Percentiles rank a stretch among this genome's conserved stretches.
Conservation (phyloP, 169 alveolate species). For the Hepatocystis sp. region DNA sequence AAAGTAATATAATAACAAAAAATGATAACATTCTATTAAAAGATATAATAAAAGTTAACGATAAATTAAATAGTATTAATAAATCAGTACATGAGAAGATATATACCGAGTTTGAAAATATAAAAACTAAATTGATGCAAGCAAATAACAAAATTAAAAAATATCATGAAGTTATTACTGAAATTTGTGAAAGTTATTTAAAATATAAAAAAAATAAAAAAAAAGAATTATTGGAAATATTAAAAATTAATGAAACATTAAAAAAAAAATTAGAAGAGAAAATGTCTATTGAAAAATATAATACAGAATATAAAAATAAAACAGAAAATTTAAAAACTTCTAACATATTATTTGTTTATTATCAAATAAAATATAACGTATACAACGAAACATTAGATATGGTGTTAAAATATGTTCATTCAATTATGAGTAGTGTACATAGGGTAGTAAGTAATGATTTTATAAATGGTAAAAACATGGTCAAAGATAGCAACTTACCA, state of each 20-base stretch:
- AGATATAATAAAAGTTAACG: slow-evolving; percentile 45
- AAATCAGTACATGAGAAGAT: slow-evolving; percentile 23
- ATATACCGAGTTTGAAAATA: slow-evolving; percentile 14
- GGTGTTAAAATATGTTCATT: slow-evolving; percentile 3
- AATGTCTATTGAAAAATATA: slow-evolving; percentile 27
- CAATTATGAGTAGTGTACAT: neutral
- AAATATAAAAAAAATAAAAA: slow-evolving; percentile 42
- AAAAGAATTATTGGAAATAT: slow-evolving; percentile 7
- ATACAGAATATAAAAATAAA: slow-evolving; percentile 7
- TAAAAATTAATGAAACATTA: slow-evolving; percentile 32
- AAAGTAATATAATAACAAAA: slow-evolving; percentile 16
- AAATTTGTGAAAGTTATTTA: slow-evolving; percentile 15
- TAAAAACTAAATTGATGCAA: slow-evolving; percentile 5
- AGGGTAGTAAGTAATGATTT: no score
- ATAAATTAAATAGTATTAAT: slow-evolving; percentile 35
- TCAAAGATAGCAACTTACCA: no score
- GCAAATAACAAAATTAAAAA: slow-evolving; percentile 37
- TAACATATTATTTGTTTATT: slow-evolving; percentile 23
- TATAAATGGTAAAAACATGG: no score
- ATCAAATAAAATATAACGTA: slow-evolving; percentile 44
- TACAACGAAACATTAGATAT: neutral
- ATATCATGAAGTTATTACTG: slow-evolving; percentile 14
- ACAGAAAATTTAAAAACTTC: slow-evolving; percentile 12
- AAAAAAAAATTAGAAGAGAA: slow-evolving; percentile 29
- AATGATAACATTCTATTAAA: slow-evolving; percentile 31